Base-by-base conservation (phyloP, 2,329 filamentous ascomycete species). In the Lasiodiplodia hormozganensis region DNA sequence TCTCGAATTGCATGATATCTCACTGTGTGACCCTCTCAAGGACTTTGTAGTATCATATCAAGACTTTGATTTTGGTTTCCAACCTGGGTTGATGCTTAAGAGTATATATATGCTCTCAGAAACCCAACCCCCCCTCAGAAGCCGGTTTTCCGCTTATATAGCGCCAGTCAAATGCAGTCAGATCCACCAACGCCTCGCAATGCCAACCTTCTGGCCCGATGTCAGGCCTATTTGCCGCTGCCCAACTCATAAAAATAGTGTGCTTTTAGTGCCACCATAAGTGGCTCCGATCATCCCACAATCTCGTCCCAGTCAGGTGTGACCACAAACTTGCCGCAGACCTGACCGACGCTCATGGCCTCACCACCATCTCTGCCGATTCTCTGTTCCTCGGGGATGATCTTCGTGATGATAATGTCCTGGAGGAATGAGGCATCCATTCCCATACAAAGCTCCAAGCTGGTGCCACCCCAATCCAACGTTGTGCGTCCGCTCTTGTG, bases 301-400 rank as follows among this genome's bases (percentile, higher is more conserved):
- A 89, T 83, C 72, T 84, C 81, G 57, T 82, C 81, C 85, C 87
- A 89, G 74, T 90, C 84, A 16, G 88, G 88, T 62, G 83, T 86
- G 40, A 89, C 85, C 2, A 90, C 86, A 74, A 90, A 89, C 77
- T 89, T 90, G 66, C 86, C 87, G 76, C 85, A 87, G n/a, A 90
- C 82, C 73, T 88, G 84, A 10, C 88, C 88, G 80, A 90, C 86
- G 2, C 84, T 84, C 77, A 84, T 85, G 47, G 85, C 83, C 68
- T 81, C 80, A 1, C 82, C 83, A 16, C 76, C 78, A 38, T 76
- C 72, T 53, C 82, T 78, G 3, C 73, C 71, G 16, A 70, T 74
- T n/a, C 75, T 69, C 51, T 80, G 76, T 36, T 77, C 74, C 21
- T 76, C 75, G 7, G 51, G 40, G 16, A 75, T 76, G 28, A 72